Percentiles rank a stretch among this genome's conserved stretches.
Evolutionary conservation across 306 rosid genomes (phyloP).

Genomic region (Quercus glauca): DNA sequence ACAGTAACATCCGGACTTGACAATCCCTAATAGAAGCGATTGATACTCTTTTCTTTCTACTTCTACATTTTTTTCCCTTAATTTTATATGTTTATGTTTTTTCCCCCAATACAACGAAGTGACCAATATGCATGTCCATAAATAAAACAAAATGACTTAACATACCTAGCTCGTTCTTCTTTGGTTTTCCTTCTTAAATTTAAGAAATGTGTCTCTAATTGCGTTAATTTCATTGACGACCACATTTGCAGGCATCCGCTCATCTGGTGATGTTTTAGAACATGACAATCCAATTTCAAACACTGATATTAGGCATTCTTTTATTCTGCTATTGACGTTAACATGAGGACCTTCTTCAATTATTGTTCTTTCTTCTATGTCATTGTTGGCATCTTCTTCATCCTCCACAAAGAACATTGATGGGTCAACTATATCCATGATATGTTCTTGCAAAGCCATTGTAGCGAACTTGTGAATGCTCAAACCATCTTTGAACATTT

Average conservation of each 20-base stretch:
- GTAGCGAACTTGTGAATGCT: no score
- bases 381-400: not conserved
- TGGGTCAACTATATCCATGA: no score
- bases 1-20: not conserved
- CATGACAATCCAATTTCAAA: conserved; percentile 44
- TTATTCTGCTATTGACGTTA: conserved; percentile 2
- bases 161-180: not conserved
- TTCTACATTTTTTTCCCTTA: no score
- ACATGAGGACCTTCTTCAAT: not conserved
- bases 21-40: not conserved
- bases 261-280: conserved; percentile 30
- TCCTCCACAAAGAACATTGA: no score
- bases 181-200: not conserved
- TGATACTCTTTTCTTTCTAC: no score
- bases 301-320: conserved; percentile 35
- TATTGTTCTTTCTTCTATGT: conserved; percentile 22
- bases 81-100: not conserved
- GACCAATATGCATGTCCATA: not conserved
- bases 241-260: conserved; percentile 20
- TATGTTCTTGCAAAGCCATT: no score
- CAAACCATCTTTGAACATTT: not conserved
- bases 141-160: not conserved
- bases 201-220: not conserved
- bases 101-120: not conserved
- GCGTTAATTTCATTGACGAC: conserved; percentile 34